Conservation (phyloP, 495 filamentous ascomycete genomes). For the Penicillium salamii region DNA sequence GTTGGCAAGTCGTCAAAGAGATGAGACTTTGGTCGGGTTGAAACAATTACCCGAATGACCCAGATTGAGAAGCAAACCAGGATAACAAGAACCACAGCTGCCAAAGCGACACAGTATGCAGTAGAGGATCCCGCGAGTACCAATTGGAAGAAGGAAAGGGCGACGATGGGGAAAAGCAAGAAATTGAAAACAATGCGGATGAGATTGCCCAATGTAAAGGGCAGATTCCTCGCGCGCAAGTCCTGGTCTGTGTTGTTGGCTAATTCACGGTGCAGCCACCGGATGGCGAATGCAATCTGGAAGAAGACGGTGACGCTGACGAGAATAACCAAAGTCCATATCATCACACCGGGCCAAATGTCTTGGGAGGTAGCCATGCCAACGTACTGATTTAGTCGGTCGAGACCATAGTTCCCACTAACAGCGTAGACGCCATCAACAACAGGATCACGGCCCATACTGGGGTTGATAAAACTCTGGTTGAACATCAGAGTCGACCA, state of each 20-base stretch:
- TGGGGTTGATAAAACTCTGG: conserved; percentile 74
- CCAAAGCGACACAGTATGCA: conserved; percentile 64
- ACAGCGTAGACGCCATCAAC: conserved; percentile 79
- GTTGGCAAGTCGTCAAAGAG: conserved; percentile 92
- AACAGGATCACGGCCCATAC: conserved; percentile 59
- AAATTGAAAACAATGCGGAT: conserved; percentile 89
- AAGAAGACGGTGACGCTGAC: conserved; percentile 63
- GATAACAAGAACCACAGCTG: conserved; percentile 68
- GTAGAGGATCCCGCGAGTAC: conserved; percentile 69
- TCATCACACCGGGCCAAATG: conserved; percentile 88
- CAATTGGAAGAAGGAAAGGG: conserved; percentile 86
- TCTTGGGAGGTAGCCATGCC: conserved; percentile 74
- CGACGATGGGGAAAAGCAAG: conserved; percentile 80
- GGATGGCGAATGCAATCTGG: conserved; percentile 70
- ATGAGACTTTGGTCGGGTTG: conserved; percentile 74
- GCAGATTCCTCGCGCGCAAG: conserved; percentile 83
- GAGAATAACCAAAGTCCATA: conserved; percentile 79
- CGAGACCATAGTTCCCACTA: conserved; percentile 71
- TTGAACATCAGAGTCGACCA: conserved; percentile 96
- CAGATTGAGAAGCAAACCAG: conserved; percentile 72
- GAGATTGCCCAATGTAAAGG: conserved; percentile 85
- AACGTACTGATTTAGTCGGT: conserved; percentile 75
- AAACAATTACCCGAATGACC: conserved; percentile 74
- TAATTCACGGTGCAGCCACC: conserved; percentile 70
- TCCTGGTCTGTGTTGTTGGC: conserved; percentile 78